These are phyloP conservation scores for Arthrobotrys conoides DNA, from an alignment of 2,329 filamentous ascomycete genomes.

Conservation along the genomic window DNA sequence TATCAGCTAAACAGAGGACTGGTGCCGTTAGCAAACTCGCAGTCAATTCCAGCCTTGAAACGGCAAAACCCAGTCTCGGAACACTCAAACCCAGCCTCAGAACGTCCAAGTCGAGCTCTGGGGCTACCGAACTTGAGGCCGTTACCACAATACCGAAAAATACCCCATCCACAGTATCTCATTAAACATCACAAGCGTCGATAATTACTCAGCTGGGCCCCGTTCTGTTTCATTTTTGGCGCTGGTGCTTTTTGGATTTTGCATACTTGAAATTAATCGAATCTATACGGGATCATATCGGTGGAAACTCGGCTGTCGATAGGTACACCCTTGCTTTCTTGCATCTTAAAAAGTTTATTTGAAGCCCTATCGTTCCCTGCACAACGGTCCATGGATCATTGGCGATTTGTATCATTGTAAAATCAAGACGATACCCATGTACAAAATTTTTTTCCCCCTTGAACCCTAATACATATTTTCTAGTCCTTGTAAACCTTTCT, in stretches of 20 bases:
- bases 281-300: slow-evolving; percentile 19
- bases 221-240: neutral
- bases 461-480: neutral
- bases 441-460: slow-evolving; percentile 4
- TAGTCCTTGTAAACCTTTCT: neutral
- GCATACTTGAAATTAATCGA: neutral
- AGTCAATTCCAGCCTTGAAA: neutral
- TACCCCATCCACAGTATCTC: neutral
- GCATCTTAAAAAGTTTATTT: slow-evolving; percentile 41
- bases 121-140: neutral
- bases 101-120: neutral
- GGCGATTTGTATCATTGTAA: slow-evolving; percentile 12
- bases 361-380: slow-evolving; percentile 5
- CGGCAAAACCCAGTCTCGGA: neutral
- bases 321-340: slow-evolving; percentile 8
- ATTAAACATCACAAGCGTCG: neutral
- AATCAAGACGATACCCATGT: slow-evolving; percentile 48
- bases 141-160: neutral
- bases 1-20: neutral
- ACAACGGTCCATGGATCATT: slow-evolving; percentile 10
- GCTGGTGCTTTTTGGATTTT: slow-evolving; percentile 12
- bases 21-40: neutral
- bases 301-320: slow-evolving; percentile 18
- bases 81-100: neutral
- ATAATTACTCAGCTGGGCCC: neutral